Conservation (phyloP, 306 rosid genomes). For the Quercus gilva region DNA sequence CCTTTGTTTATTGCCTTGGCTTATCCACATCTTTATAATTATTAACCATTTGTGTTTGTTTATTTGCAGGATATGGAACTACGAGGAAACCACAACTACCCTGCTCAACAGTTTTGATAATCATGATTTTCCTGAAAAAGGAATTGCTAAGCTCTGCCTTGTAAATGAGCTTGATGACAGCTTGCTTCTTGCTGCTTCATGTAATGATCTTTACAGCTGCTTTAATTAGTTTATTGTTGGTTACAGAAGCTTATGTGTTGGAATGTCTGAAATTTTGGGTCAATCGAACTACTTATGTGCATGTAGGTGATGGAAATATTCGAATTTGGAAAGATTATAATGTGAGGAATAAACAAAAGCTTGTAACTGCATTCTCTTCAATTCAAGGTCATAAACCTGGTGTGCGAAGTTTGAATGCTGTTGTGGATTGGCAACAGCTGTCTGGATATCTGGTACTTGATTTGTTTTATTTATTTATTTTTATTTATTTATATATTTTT, state of each 20-base stretch:
- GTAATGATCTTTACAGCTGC: conserved; percentile 46
- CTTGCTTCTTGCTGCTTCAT: conserved; percentile 96
- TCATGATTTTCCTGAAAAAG: conserved; percentile 87
- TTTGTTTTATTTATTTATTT: background rate
- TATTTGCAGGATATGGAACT: conserved; percentile 75
- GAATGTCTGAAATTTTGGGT: conserved; percentile 13
- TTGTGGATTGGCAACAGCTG: conserved; percentile 99
- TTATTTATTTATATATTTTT: background rate
- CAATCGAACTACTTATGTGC: conserved; percentile 6
- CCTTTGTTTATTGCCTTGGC: background rate
- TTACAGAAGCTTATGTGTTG: background rate
- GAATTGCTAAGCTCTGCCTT: conserved; percentile 90
- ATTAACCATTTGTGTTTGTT: conserved; percentile 24
- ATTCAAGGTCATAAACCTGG: conserved; percentile 91
- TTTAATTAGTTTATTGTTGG: conserved; percentile 4
- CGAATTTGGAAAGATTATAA: conserved; percentile 95
- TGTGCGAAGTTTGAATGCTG: conserved; percentile 73
- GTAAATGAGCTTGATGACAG: conserved; percentile 96
- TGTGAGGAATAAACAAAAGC: conserved; percentile 73
- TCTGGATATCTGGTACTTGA: conserved; percentile 82
- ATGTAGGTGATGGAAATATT: conserved; percentile 81
- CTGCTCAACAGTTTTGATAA: conserved; percentile 89
- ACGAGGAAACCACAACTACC: conserved; percentile 70
- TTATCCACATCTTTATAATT: background rate
- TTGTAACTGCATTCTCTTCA: conserved; percentile 94